phyloP scores from a whole-genome alignment of 1,284 basidiomycete species.

The Ceratorhiza oryzae-sativae region DNA sequence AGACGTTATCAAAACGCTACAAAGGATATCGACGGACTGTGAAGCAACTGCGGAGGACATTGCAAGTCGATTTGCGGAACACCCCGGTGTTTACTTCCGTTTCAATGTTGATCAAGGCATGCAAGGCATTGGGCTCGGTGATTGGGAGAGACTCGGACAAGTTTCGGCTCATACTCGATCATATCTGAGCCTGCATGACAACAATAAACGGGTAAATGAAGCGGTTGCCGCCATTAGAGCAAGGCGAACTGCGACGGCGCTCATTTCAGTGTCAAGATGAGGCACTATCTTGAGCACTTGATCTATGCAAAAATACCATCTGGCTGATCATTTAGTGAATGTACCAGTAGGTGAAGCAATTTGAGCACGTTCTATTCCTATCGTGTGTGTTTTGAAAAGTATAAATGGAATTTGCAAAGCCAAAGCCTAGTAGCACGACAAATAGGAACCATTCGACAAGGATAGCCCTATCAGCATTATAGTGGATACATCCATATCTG shows the following conservation, averaged over 20 bases:
- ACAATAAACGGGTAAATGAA: not conserved
- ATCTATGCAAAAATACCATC: too few species aligned
- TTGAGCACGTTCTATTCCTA: too few species aligned
- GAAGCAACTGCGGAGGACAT: not conserved
- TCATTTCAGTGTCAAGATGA: not conserved
- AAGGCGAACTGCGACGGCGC: not conserved
- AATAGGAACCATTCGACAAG: too few species aligned
- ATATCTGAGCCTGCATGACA: not conserved
- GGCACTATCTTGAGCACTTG: too few species aligned
- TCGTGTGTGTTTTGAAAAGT: too few species aligned
- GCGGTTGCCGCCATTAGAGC: slow-evolving; percentile 3
- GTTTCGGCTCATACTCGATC: slow-evolving; percentile 2
- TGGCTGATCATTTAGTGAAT: too few species aligned
- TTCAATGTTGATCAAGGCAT: slow-evolving; percentile 22
- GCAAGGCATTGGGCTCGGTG: slow-evolving; percentile 2
- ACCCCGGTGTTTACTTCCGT: not conserved
- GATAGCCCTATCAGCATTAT: too few species aligned
- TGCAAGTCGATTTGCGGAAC: not conserved
- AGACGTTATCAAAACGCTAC: not conserved
- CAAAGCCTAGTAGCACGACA: too few species aligned
- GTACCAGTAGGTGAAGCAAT: too few species aligned
- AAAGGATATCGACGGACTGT: slow-evolving; percentile 3
- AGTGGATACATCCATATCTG: too few species aligned
- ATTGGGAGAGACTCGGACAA: not conserved
- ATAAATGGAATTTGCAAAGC: too few species aligned